Base-by-base conservation (phyloP, 306 rosid species). In the Trifolium pratense region DNA sequence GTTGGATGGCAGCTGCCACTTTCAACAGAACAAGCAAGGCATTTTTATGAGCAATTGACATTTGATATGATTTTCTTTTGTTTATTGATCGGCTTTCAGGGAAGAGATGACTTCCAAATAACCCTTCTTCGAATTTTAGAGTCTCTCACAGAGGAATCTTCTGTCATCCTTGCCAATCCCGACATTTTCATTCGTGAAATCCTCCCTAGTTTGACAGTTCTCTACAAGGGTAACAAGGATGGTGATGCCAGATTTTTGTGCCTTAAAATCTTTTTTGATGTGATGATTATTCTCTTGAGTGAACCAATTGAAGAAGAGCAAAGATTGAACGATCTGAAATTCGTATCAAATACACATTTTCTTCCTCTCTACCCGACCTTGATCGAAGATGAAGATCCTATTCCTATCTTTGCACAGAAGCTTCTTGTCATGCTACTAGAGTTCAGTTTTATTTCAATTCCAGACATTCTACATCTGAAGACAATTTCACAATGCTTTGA, bases 361-460 rank as follows among this genome's bases (percentile, higher is more conserved):
- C 99, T 94, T 57, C 96, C 99, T 76, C 96, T 94, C 62, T 94
- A 91, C 86, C 99, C 96, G 4, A 83, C 88, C 84, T 79, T 94
- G 80, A 87, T 94, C 34, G 93, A 91, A 79, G 99, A 94, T 53
- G 97, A 91, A 85, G 96, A 94, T 73, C 97, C 97, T 51, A 91
- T 94, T 74, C 99, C 99, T 36, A 84, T 94, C 82, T 94, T 83
- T 42, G 97, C 97, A 11, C 97, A 89, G 75, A 94, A 91, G 84
- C 99, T 94, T 88, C 97, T 94, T n/a, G 97, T 94, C 84, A 94
- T 94, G 97, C 86, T 91, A 56, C 83, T 94, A 49, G 99, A 91
- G 70, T 88, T 84, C 62, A 71, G 66, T 66, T 86, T 84, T 76
- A 90, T 94, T 31, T 86, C 81, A 82, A 94, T 94, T 73, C 82